Base-by-base conservation (phyloP, 1,284 basidiomycete genomes). In the Cyathus olla region DNA sequence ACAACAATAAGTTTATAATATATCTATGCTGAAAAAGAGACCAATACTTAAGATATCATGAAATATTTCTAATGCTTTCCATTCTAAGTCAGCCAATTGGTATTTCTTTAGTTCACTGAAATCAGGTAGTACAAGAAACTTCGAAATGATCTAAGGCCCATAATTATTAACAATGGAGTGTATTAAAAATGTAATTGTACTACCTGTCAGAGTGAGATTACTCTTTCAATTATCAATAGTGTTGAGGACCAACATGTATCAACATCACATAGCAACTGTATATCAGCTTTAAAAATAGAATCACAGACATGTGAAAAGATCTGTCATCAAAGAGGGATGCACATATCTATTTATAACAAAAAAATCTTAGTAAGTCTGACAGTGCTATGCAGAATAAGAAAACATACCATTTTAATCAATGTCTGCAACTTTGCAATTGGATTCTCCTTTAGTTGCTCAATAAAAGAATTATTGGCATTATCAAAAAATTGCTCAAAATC, bases 41-140 rank as follows among this genome's bases (percentile, higher is more conserved):
- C 46, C 17, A 60, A 70, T 66, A 13, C 15, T 9, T 39, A 72
- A 62, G 35, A 72, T 66, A 13, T 59, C 50, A 51, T 62, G 55
- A 56, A 69, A 71, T 8, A 15, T 50, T 47, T 61, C 52, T 2
- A 72, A 59, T 10, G 66, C 61, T 21, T 63, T 40, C 67, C 69
- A 73, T 46, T 72, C 68, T 21, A 39, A 13, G 15, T 55, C 42
- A 17, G 31, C 31, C 24, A 69, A 59, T 29, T 48, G 26, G 49
- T 56, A 65, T 47, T 64, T 60, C 26, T 49, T 49, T 26, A 63
- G 9, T 13, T 26, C 24, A 3, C 17, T 26, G 3, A 29, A 28
- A 4, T 28, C 49, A 51, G 21, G 19, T 51, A 4, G 9, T 11
- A n/a, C 19, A 28, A 51, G 9, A 51, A 51, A 51, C 19, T 51